Evolutionary conservation across 352 stramenopile genomes (phyloP), one percentile per base, ranked within the genome.

Genomic region (Plasmopara muralis): DNA sequence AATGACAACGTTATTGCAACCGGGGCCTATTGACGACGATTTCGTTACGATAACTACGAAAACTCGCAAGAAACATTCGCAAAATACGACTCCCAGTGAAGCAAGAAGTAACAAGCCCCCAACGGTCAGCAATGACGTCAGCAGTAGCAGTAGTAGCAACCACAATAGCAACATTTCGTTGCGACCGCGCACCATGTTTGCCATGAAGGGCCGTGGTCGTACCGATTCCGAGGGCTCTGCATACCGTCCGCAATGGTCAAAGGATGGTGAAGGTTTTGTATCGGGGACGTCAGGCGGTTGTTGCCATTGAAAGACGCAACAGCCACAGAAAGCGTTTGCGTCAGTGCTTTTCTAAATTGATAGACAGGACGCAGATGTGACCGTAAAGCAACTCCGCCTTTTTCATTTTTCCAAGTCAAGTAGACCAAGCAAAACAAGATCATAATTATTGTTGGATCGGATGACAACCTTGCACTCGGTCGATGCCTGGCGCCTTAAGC

Each of bases 121-220:
- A 2, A 47, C 49, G 14, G 47, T 30, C 16, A 50, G 50, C 37
- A 50, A 49, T 44, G 45, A 46, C 25, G 41, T 31, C 8, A 41
- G 37, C 37, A 41, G 37, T 12, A 35, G 10, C 39, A 55, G 44
- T 40, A 53, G 44, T 25, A 57, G 49, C 42, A 57, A 47, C 30
- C 88, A 45, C 30, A 53, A 37, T 18, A 58, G 50, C 41, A 58
- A 53, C 39, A 90, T 91, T 39, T 91, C 80, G 41, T 60, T 93
- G 50, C 65, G 83, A n/a, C 83, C 83, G 55, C 80, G 83, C 51
- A 93, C 78, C 35, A 93, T 93, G 83, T 93, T 93, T 50, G 79
- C 79, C n/a, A 86, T 90, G 65, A 93, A 91, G 53, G 83, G 83
- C 44, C 70, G 80, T 13, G 79, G 77, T 9, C 75, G 72, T 39